These are phyloP conservation scores for Podila epigama DNA, from an alignment of 192 early-diverging fungal species.

Conservation along the genomic window DNA sequence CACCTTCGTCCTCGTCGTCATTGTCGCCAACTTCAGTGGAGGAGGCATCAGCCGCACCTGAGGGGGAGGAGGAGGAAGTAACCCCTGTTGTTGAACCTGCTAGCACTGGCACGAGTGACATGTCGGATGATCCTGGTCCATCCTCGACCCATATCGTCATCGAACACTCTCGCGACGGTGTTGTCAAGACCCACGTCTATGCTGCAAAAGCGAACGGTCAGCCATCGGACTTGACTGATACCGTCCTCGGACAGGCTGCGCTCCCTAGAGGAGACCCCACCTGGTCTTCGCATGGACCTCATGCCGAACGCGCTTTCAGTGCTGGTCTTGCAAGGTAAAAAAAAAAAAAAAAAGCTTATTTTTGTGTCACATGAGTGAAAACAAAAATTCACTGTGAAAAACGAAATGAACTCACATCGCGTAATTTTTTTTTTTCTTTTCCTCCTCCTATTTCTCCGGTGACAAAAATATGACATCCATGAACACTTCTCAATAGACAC, in stretches of 20 bases:
- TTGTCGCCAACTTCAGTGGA: too few relatives aligned
- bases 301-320: background rate
- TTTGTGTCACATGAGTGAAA: too few relatives aligned
- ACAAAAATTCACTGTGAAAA: background rate
- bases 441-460: too few relatives aligned
- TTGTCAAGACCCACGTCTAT: conserved; percentile 38
- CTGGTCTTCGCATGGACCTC: background rate
- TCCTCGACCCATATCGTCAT: conserved; percentile 37
- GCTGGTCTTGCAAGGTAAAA: background rate
- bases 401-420: background rate
- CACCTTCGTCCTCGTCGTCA: too few relatives aligned
- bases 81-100: background rate
- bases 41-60: too few relatives aligned
- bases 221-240: conserved; percentile 13
- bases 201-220: conserved; percentile 30
- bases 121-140: background rate
- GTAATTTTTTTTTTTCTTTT: too few relatives aligned
- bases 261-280: background rate
- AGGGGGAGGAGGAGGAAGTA: too few relatives aligned
- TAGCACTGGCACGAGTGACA: background rate
- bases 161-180: conserved; percentile 22
- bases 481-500: too few relatives aligned
- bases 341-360: background rate
- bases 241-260: background rate
- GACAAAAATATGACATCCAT: too few relatives aligned